phyloP scores from a whole-genome alignment of 1,284 basidiomycete genomes.

The Trametes polyzona region DNA sequence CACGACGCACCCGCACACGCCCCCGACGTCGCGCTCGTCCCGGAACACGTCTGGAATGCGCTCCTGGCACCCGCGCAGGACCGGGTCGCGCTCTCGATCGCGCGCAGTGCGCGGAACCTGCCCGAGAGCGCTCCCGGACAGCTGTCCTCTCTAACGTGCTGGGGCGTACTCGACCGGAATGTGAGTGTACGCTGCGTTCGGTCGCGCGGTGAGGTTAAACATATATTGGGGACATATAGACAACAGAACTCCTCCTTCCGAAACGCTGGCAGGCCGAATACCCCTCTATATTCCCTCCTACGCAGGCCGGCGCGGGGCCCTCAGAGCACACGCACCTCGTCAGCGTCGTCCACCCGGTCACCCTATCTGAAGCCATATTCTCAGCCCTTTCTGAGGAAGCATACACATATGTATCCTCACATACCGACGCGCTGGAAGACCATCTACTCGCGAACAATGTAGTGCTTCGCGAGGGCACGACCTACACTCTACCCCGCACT shows the following conservation, averaged over 20 bases:
- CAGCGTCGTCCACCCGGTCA: slow-evolving; percentile 27
- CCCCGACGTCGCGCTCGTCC: slow-evolving; percentile 18
- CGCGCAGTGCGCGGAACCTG: slow-evolving; percentile 11
- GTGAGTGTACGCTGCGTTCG: slow-evolving; percentile 10
- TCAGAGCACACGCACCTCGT: slow-evolving; percentile 33
- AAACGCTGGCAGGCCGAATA: slow-evolving; percentile 24
- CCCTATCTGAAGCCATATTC: slow-evolving; percentile 36
- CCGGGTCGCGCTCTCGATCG: slow-evolving; percentile 22
- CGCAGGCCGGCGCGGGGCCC: background rate
- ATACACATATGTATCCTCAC: slow-evolving; percentile 27
- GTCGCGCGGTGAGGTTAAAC: no score
- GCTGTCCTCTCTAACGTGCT: slow-evolving; percentile 18
- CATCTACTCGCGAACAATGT: slow-evolving; percentile 44
- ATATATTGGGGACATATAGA: background rate
- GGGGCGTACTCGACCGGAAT: slow-evolving; percentile 20
- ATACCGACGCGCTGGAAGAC: slow-evolving; percentile 39
- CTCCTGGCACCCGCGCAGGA: slow-evolving; percentile 12
- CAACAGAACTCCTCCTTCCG: slow-evolving; percentile 18
- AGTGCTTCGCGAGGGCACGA: slow-evolving; percentile 56
- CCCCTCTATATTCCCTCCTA: slow-evolving; percentile 16
- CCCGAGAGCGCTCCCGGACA: slow-evolving; percentile 5
- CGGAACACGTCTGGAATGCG: slow-evolving; percentile 23
- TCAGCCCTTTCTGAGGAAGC: slow-evolving; percentile 34
- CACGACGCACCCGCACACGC: slow-evolving; percentile 7
- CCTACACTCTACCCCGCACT: slow-evolving; percentile 35